A percentile compares a stretch with the other conserved stretches of the same genome.
Evolutionary conservation across 2,329 filamentous ascomycete genomes (phyloP).

Genomic region (Epichloe coenophiala): DNA sequence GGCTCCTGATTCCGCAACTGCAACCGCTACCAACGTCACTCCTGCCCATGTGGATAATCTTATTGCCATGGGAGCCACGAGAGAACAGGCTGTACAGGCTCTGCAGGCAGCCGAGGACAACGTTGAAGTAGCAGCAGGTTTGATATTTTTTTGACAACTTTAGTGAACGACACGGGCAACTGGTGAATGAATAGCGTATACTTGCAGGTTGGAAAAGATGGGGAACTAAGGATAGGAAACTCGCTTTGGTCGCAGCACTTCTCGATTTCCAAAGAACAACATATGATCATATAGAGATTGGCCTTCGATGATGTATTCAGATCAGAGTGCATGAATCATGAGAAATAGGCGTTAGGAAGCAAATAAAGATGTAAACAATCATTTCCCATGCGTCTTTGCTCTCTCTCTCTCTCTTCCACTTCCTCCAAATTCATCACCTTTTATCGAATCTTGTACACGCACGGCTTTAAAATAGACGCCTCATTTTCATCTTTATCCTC

Average conservation of each 20-base stretch:
- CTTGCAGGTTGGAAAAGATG: background rate
- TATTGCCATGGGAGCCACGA: constrained; percentile 61
- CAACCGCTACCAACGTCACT: constrained; percentile 24
- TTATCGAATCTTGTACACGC: constrained; percentile 82
- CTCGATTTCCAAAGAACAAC: background rate
- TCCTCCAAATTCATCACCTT: background rate
- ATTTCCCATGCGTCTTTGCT: background rate
- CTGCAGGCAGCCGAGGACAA: constrained; percentile 75
- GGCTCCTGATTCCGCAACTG: constrained; percentile 7
- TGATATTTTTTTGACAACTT: constrained; percentile 8
- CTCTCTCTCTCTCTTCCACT: background rate
- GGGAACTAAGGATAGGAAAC: background rate
- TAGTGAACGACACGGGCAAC: background rate
- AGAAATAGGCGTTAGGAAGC: background rate
- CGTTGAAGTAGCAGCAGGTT: constrained; percentile 44
- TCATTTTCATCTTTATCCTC: constrained; percentile 52
- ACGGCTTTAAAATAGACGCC: constrained; percentile 67
- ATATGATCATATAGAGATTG: background rate
- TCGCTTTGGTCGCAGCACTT: background rate
- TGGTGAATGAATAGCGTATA: background rate
- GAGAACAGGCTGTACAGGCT: constrained; percentile 64
- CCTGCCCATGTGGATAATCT: constrained; percentile 64
- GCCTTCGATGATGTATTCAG: background rate
- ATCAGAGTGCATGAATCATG: background rate
- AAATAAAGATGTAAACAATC: background rate